These are phyloP conservation scores for Sclerotinia nivalis DNA, from an alignment of 2,329 filamentous ascomycete species.

Conservation along the genomic window DNA sequence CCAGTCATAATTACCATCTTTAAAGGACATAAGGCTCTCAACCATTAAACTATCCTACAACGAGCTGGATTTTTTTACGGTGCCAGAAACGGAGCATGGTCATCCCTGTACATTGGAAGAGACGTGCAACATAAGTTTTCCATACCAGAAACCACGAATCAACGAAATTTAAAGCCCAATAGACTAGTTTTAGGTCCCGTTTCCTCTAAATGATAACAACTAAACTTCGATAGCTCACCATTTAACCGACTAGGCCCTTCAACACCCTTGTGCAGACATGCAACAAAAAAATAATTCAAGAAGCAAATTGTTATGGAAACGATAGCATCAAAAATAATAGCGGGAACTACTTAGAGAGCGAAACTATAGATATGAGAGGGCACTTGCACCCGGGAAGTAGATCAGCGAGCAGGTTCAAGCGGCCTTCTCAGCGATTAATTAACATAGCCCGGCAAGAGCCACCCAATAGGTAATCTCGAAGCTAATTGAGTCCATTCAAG, in stretches of 20 bases:
- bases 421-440: neutral
- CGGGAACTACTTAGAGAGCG: neutral
- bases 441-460: neutral
- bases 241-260: neutral
- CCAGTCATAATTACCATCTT: neutral
- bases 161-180: neutral
- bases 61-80: neutral
- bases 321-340: neutral
- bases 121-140: slow-evolving; percentile 3
- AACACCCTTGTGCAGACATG: neutral
- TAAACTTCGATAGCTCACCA: neutral
- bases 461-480: neutral
- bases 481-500: neutral
- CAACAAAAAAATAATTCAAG: neutral
- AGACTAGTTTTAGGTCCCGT: neutral
- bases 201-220: neutral
- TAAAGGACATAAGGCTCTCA: neutral
- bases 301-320: neutral
- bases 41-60: neutral
- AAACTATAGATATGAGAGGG: neutral
- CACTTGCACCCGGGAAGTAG: neutral
- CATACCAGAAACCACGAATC: neutral
- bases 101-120: neutral
- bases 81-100: neutral
- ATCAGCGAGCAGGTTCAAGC: neutral